These are phyloP conservation scores for Plantago major DNA, from an alignment of 257 asterid genomes.

Conservation along the genomic window DNA sequence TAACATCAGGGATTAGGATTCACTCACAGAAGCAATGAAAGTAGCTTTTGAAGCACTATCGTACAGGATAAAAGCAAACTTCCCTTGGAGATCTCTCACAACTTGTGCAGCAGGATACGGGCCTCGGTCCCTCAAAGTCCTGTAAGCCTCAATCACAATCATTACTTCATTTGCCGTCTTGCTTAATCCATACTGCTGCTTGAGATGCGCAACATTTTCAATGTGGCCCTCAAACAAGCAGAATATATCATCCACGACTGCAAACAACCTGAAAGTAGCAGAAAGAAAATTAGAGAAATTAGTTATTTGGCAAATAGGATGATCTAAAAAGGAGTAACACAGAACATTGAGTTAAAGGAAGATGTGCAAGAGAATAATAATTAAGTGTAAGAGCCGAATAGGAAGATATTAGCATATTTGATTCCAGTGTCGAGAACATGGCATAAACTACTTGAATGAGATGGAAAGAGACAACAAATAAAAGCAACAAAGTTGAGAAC, in stretches of 20 bases:
- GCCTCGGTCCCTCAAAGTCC: constrained; percentile 26
- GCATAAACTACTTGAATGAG: background rate
- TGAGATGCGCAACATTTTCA: constrained; percentile 26
- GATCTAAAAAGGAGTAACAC: background rate
- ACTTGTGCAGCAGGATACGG: constrained; percentile 31
- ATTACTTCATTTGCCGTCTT: constrained; percentile 29
- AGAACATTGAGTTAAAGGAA: background rate
- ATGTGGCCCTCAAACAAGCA: constrained; percentile 36
- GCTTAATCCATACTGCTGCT: constrained; percentile 29
- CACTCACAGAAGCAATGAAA: constrained; percentile 18
- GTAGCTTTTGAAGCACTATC: constrained; percentile 22
- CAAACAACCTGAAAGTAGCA: constrained; percentile 15
- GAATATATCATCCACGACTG: constrained; percentile 28
- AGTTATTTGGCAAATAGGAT: background rate
- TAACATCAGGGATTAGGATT: background rate
- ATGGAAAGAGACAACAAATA: too few species aligned
- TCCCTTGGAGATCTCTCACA: constrained; percentile 26
- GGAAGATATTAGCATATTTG: background rate
- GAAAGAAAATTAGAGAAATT: background rate
- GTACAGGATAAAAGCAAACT: constrained; percentile 25
- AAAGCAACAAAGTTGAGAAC: too few species aligned
- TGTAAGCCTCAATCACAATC: constrained; percentile 28
- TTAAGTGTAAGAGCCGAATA: background rate
- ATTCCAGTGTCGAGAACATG: too few species aligned
- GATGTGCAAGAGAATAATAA: background rate